These are phyloP conservation scores for Podosphaera aphanis DNA, from an alignment of 2,329 filamentous ascomycete genomes.

Conservation along the genomic window DNA sequence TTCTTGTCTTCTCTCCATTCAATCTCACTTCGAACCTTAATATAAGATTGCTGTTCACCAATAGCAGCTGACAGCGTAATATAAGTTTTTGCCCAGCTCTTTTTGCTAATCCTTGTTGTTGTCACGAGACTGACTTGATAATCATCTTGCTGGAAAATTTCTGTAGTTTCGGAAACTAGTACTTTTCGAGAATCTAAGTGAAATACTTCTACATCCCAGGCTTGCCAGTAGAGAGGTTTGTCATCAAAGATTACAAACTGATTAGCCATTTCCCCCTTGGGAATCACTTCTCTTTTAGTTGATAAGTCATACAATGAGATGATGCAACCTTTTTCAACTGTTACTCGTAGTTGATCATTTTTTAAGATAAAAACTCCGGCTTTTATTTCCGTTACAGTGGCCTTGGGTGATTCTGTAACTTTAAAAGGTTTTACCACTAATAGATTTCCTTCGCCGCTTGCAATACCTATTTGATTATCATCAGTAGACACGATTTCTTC, in stretches of 20 bases:
- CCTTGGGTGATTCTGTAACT: conserved; percentile 22
- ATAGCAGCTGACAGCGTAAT: conserved; percentile 54
- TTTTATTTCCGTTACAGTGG: conserved; percentile 26
- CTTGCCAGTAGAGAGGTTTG: conserved; percentile 92
- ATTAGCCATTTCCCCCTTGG: conserved; percentile 53
- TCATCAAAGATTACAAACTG: conserved; percentile 91
- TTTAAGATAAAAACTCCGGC: conserved; percentile 51
- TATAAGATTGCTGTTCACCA: conserved; percentile 38
- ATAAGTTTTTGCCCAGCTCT: conserved; percentile 68
- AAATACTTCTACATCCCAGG: conserved; percentile 94
- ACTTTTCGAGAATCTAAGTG: conserved; percentile 72
- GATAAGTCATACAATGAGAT: conserved; percentile 60
- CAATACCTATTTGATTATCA: conserved; percentile 27
- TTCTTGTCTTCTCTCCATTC: conserved; percentile 95
- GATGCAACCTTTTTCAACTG: conserved; percentile 53
- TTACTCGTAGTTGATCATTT: conserved; percentile 54
- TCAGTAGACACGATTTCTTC: conserved; percentile 45
- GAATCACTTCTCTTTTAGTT: conserved; percentile 54
- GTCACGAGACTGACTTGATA: conserved; percentile 65
- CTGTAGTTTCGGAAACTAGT: conserved; percentile 42
- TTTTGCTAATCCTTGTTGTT: conserved; percentile 65
- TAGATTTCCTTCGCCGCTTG: conserved; percentile 30
- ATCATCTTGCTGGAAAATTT: conserved; percentile 45
- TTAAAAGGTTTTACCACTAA: conserved; percentile 28
- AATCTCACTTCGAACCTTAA: conserved; percentile 68